Conservation (phyloP, 75 land plant genomes). For the Cupressus sempervirens region DNA sequence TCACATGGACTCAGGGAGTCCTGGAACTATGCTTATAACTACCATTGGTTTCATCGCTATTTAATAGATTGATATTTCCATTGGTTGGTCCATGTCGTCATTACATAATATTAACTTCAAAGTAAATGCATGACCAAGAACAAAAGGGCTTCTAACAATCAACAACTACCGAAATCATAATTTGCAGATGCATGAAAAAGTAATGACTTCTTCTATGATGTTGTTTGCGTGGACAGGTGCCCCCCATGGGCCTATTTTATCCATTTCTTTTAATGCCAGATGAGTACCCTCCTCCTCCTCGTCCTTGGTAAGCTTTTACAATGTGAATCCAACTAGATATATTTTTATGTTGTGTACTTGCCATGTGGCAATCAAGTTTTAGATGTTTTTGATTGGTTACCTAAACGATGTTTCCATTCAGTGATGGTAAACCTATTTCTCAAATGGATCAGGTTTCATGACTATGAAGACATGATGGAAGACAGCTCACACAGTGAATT, state of each 20-base stretch:
- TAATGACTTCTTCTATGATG: neutral
- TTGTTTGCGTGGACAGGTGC: constrained; percentile 48
- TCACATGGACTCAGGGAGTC: too few relatives aligned
- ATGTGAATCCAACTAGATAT: neutral
- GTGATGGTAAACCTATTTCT: neutral
- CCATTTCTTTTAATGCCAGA: constrained; percentile 78
- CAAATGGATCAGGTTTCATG: constrained; percentile 47
- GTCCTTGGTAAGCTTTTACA: constrained; percentile 62
- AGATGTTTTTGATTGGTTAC: neutral
- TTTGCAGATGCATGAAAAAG: neutral
- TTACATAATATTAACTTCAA: neutral
- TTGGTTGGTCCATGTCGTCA: neutral
- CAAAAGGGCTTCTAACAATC: neutral
- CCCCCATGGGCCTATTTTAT: constrained; percentile 91
- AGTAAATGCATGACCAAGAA: neutral
- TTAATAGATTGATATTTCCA: neutral
- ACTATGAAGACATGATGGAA: constrained; percentile 75
- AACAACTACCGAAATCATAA: neutral
- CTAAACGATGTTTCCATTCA: neutral
- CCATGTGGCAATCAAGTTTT: neutral
- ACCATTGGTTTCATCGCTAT: neutral
- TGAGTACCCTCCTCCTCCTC: constrained; percentile 66
- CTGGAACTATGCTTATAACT: too few relatives aligned
- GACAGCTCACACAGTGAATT: constrained; percentile 62
- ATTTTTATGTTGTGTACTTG: neutral